These are phyloP conservation scores for Parastagonospora avenae DNA, from an alignment of 2,329 filamentous ascomycete genomes.

Conservation along the genomic window DNA sequence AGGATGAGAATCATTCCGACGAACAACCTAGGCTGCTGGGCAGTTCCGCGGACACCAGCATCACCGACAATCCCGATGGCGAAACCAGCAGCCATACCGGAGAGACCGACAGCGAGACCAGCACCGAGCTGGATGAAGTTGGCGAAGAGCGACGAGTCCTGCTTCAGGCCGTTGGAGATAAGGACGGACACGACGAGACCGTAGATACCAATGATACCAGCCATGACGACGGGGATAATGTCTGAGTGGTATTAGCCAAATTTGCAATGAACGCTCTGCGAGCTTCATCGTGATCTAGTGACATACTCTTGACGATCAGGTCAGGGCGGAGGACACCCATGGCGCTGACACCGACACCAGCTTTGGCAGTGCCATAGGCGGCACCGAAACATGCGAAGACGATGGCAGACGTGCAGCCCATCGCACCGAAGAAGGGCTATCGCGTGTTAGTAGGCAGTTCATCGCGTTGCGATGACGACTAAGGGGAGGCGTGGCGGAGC, in stretches of 20 bases:
- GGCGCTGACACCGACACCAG: constrained; percentile 95
- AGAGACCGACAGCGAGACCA: constrained; percentile 70
- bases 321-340: constrained; percentile 99
- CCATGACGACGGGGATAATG: constrained; percentile 99
- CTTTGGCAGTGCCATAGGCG: constrained; percentile 98
- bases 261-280: background rate
- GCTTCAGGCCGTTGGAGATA: constrained; percentile 59
- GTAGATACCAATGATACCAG: constrained; percentile 99
- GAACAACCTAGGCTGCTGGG: constrained; percentile 84
- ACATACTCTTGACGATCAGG: constrained; percentile 98
- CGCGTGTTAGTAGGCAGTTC: constrained; percentile 24
- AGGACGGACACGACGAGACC: constrained; percentile 60
- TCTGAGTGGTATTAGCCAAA: constrained; percentile 60
- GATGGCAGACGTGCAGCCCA: constrained; percentile 94
- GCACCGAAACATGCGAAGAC: constrained; percentile 97
- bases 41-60: constrained; percentile 84
- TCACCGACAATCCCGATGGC: constrained; percentile 68
- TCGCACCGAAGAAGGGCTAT: constrained; percentile 92
- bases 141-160: constrained; percentile 54
- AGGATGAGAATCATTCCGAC: constrained; percentile 99
- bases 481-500: constrained; percentile 27
- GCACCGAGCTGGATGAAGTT: constrained; percentile 61
- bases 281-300: background rate
- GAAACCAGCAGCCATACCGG: constrained; percentile 92
- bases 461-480: constrained; percentile 19